Conservation (phyloP, 2,329 filamentous ascomycete species). For the Penicillium sp. region DNA sequence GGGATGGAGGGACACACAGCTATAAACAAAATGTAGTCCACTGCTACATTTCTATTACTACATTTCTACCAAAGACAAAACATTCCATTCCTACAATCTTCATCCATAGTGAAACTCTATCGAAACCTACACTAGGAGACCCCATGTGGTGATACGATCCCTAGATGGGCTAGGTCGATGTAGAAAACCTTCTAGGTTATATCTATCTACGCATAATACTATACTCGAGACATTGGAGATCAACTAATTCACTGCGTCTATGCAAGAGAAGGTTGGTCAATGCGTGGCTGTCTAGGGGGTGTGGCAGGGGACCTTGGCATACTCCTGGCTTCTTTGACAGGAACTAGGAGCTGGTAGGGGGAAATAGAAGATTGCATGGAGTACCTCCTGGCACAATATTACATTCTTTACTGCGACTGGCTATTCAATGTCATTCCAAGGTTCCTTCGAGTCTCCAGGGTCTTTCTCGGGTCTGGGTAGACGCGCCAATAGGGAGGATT, state of each 20-base stretch:
- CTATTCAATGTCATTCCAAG: not conserved
- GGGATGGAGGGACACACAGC: not conserved
- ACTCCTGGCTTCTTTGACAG: not conserved
- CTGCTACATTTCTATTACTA: not conserved
- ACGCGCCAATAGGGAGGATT: conserved; percentile 4
- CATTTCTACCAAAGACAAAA: conserved; percentile 2
- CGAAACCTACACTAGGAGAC: not conserved
- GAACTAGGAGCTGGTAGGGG: not conserved
- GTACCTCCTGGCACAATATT: too few relatives aligned
- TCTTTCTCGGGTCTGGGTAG: not conserved
- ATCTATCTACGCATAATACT: too few relatives aligned
- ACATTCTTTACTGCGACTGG: not conserved
- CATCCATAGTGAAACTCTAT: not conserved
- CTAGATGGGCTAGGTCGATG: not conserved
- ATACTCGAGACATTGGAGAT: not conserved
- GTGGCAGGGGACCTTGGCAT: not conserved
- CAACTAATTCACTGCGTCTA: too few relatives aligned
- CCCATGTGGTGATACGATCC: not conserved
- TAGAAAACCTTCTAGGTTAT: not conserved
- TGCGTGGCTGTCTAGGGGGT: not conserved
- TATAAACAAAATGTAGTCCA: not conserved
- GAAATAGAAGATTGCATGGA: not conserved
- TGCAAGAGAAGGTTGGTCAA: not conserved
- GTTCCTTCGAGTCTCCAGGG: too few relatives aligned
- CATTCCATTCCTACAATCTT: conserved; percentile 2